Evolutionary conservation across 306 rosid species (phyloP), one percentile per base, ranked within the genome.

Genomic region (Arachis hypogaea): DNA sequence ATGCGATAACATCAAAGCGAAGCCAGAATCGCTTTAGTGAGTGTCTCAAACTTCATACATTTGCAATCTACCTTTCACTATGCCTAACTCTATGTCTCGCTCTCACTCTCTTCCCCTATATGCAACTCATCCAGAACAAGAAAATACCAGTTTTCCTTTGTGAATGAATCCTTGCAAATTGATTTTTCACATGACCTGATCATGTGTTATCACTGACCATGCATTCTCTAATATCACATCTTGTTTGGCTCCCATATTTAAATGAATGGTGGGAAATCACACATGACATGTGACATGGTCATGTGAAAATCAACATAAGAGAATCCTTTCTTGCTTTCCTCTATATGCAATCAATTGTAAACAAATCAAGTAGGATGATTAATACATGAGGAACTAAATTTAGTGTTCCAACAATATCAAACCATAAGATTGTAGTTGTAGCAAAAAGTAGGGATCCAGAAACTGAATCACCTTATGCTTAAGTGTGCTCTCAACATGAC

Each of bases 401-500:
- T 64, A 33, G 16, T 57, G 71, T 29, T 1, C 29, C 11, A 10
- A 82, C 28, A 33, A 22, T 59, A 69, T 69, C 28, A 64, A 5
- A 69, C 40, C 56, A 44, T 2, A 70, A 64, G n/a, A 67, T 46
- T 52, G 52, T 0, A 55, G 4, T 63, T 43, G 22, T 7, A 56
- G 41, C 71, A 70, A 43, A 72, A 80, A 68, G 43, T 1, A 7
- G 45, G 68, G 18, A 72, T 64, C 14, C 14, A 63, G 59, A 28
- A 29, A 66, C 65, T 70, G 51, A 55, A 71, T 69, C 82, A 82
- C 87, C 90, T 71, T 36, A 7, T 64, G 69, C 55, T 77, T 81
- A 40, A 75, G 28, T 33, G 77, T 63, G 63, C 75, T 71, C 52
- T 74, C 63, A 76, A 70, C 81, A 64, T 73, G 81, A 67, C 56